Conservation (phyloP, 148 eudicot genomes). For the Vaccinium myrtillus region DNA sequence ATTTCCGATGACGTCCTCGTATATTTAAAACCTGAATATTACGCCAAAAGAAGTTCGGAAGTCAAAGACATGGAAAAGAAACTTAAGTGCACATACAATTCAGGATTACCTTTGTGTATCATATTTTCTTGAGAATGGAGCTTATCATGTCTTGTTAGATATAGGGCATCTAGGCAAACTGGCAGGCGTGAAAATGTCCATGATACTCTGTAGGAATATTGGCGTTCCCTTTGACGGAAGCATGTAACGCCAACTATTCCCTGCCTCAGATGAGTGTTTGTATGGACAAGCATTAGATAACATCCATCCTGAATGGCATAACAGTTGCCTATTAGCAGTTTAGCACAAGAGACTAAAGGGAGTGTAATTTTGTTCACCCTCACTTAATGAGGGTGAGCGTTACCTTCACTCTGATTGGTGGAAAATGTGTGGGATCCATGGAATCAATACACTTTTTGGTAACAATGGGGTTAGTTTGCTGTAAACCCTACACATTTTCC, state of each 20-base stretch:
- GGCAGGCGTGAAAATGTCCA: slow-evolving; percentile 33
- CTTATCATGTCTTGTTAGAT: slow-evolving; percentile 25
- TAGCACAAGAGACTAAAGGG: background rate
- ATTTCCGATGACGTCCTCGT: slow-evolving; percentile 40
- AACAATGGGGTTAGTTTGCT: too few species aligned
- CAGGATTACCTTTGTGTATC: slow-evolving; percentile 28
- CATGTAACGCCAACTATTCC: slow-evolving; percentile 32
- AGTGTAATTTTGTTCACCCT: too few species aligned
- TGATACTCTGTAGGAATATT: slow-evolving; percentile 26
- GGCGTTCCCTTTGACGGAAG: slow-evolving; percentile 31
- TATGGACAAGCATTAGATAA: slow-evolving; percentile 40
- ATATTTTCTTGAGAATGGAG: slow-evolving; percentile 26
- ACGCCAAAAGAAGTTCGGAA: slow-evolving; percentile 18
- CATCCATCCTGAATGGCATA: slow-evolving; percentile 27
- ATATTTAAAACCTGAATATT: slow-evolving; percentile 37
- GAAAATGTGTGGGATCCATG: too few species aligned
- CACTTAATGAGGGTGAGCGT: too few species aligned
- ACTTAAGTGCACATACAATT: background rate
- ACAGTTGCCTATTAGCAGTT: slow-evolving; percentile 1
- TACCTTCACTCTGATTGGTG: too few species aligned
- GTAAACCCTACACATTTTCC: too few species aligned
- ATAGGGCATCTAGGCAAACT: slow-evolving; percentile 26
- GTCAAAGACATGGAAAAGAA: background rate
- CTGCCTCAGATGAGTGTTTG: slow-evolving; percentile 36
- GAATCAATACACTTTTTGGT: too few species aligned